Conservation (phyloP, 2,329 filamentous ascomycete genomes). For the Neocatenulostroma microsporum region DNA sequence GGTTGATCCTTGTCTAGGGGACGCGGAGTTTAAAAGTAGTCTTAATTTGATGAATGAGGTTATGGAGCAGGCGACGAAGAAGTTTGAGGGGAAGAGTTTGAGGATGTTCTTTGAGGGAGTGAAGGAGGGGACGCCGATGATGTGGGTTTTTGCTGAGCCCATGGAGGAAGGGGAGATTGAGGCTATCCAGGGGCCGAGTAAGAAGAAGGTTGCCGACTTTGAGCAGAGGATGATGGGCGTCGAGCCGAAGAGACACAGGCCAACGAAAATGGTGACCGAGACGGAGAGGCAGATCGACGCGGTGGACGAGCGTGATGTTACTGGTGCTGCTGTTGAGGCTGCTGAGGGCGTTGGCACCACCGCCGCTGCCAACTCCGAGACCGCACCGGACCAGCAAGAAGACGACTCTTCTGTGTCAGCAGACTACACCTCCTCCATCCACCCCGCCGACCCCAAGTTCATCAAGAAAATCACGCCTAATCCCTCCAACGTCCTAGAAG, state of each 20-base stretch:
- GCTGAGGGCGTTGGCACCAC: not conserved
- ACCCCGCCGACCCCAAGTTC: constrained; percentile 9
- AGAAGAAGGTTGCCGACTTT: constrained; percentile 59
- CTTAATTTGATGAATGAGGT: constrained; percentile 70
- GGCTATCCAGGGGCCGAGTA: constrained; percentile 61
- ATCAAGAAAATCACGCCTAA: constrained; percentile 1
- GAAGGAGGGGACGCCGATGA: constrained; percentile 43
- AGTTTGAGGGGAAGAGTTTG: constrained; percentile 57
- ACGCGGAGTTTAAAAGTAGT: constrained; percentile 79
- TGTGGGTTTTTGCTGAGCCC: constrained; percentile 88
- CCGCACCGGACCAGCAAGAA: not conserved
- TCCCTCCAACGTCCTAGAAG: constrained; percentile 4
- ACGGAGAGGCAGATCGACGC: no score
- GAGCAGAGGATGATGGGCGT: constrained; percentile 44
- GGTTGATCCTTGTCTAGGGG: constrained; percentile 57
- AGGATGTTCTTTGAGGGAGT: constrained; percentile 41
- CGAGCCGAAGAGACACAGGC: constrained; percentile 3
- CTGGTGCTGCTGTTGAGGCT: not conserved
- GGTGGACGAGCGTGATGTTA: no score
- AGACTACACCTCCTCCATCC: constrained; percentile 3
- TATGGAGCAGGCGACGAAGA: constrained; percentile 63
- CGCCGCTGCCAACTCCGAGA: not conserved
- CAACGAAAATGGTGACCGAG: no score
- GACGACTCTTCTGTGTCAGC: no score
- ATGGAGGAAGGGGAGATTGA: constrained; percentile 65